These are phyloP conservation scores for Umbelopsis sp. DNA, from an alignment of 192 early-diverging fungal genomes.

Conservation along the genomic window DNA sequence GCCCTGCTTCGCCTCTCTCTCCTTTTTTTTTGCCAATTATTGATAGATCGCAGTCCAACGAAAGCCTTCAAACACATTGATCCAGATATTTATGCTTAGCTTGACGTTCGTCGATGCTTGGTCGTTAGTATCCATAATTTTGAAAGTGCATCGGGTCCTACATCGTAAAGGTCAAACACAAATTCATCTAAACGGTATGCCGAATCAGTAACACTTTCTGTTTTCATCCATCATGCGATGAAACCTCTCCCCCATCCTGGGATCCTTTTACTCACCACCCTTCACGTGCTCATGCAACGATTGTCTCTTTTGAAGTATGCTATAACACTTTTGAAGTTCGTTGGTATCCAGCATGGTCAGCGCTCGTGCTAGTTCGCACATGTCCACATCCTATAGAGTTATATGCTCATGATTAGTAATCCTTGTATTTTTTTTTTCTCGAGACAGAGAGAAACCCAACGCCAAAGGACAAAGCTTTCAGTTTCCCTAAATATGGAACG, in stretches of 20 bases:
- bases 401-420: too few relatives aligned
- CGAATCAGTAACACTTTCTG: background rate
- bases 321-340: slow-evolving; percentile 16
- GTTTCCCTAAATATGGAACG: too few relatives aligned
- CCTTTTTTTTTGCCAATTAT: too few relatives aligned
- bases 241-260: background rate
- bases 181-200: background rate
- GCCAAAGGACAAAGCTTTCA: too few relatives aligned
- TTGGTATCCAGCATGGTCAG: slow-evolving; percentile 7
- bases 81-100: background rate
- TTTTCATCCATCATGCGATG: background rate
- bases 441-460: too few relatives aligned
- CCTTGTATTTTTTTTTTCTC: too few relatives aligned
- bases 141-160: background rate
- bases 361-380: background rate
- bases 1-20: too few relatives aligned
- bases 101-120: background rate
- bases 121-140: slow-evolving; percentile 2
- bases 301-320: slow-evolving; percentile 13
- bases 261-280: slow-evolving; percentile 6
- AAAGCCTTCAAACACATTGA: too few relatives aligned
- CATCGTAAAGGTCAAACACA: slow-evolving; percentile 2
- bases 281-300: slow-evolving; percentile 1
- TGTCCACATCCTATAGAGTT: slow-evolving; percentile 17
- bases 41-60: too few relatives aligned